Percentiles rank a stretch among this genome's conserved stretches.
Evolutionary conservation across 2,329 filamentous ascomycete genomes (phyloP).

Genomic region (Orbilia blumenaviensis): DNA sequence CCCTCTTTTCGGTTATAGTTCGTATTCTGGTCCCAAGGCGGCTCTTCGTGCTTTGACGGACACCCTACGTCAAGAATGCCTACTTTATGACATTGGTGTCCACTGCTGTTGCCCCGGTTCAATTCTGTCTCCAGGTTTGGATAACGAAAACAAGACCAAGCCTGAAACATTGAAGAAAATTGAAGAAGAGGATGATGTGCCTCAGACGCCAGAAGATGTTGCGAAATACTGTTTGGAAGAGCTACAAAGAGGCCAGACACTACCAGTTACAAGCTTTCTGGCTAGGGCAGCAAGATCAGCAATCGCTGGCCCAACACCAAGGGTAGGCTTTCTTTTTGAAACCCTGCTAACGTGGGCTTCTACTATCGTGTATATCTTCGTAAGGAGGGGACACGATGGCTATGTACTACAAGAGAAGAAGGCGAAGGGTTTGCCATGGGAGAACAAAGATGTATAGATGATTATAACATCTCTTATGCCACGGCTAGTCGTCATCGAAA

Average conservation of each 20-base stretch:
- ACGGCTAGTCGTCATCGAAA: neutral
- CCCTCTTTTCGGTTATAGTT: constrained; percentile 79
- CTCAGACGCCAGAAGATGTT: constrained; percentile 70
- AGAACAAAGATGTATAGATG: constrained; percentile 3
- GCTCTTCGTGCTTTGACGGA: constrained; percentile 86
- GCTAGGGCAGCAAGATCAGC: constrained; percentile 76
- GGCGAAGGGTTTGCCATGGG: constrained; percentile 64
- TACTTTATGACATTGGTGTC: constrained; percentile 78
- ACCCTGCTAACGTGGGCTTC: constrained; percentile 68
- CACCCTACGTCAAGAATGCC: constrained; percentile 80
- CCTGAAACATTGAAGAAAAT: constrained; percentile 80
- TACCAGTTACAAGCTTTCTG: constrained; percentile 78
- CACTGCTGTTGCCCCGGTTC: constrained; percentile 80
- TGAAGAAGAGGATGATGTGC: constrained; percentile 78
- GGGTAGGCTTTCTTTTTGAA: constrained; percentile 67
- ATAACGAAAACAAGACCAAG: constrained; percentile 79
- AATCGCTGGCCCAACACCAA: constrained; percentile 66
- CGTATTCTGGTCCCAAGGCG: constrained; percentile 85
- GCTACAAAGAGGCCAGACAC: constrained; percentile 81
- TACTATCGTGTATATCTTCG: constrained; percentile 69
- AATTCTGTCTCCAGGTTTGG: constrained; percentile 79
- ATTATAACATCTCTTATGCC: neutral
- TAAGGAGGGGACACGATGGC: constrained; percentile 67
- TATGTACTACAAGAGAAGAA: constrained; percentile 69
- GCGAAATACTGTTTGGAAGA: constrained; percentile 75